Conservation (phyloP, 345 rosid species). For the Heritiera littoralis region DNA sequence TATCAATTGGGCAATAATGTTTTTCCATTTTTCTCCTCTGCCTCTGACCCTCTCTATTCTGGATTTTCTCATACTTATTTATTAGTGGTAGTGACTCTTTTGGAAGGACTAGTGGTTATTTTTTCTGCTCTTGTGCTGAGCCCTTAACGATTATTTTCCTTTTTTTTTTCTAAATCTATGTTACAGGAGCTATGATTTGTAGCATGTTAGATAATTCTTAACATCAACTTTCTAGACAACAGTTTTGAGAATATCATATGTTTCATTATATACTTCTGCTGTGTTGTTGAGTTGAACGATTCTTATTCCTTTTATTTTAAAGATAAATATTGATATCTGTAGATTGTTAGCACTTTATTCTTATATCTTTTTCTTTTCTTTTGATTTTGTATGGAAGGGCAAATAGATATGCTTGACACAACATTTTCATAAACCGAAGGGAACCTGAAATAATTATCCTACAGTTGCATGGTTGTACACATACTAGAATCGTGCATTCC, state of each 20-base stretch:
- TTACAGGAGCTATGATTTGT: not conserved
- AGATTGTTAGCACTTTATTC: not conserved
- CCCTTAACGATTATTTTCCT: not conserved
- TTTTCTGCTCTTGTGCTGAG: not conserved
- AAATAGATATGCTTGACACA: not conserved
- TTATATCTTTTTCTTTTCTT: not conserved
- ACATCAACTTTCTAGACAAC: not conserved
- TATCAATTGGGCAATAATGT: not conserved
- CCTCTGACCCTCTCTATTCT: slow-evolving; percentile 3
- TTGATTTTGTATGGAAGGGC: not conserved
- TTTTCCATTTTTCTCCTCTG: not conserved
- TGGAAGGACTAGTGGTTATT: not conserved
- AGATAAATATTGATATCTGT: not conserved
- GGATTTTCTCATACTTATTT: not conserved
- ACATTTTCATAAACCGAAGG: not conserved
- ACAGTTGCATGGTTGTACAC: not conserved
- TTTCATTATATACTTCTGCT: not conserved
- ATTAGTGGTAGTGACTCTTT: not conserved
- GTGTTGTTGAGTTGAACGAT: not conserved
- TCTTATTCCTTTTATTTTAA: slow-evolving; percentile 1
- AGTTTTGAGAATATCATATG: not conserved
- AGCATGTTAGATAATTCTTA: not conserved
- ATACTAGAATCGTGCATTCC: not conserved
- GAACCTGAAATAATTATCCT: slow-evolving; percentile 2
- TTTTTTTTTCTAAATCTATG: not conserved